Base-by-base conservation (phyloP, 2,329 filamentous ascomycete species). In the Teratosphaeria zuluensis region DNA sequence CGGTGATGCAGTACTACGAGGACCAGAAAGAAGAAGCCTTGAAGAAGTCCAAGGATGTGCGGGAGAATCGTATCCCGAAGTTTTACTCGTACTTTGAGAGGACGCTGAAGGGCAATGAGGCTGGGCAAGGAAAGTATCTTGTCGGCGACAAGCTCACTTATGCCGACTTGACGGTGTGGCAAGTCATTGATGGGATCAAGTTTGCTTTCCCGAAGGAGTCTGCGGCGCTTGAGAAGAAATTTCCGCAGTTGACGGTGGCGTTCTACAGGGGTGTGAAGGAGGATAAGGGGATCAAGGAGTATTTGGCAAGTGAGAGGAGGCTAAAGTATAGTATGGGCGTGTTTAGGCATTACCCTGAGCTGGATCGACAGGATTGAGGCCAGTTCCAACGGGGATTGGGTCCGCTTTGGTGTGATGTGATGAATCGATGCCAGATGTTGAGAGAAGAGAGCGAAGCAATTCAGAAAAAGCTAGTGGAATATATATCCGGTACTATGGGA, bases 151-250 rank as follows among this genome's bases (percentile, higher is more conserved):
- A 75, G 61, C 64, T 92, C 62, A 88, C 84, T 0, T 89, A 87
- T 71, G 89, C 87, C 14, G 89, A 92, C 69, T 76, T 88, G 54
- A 85, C 88, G 1, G 69, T 91, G 0, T 92, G 87, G 77, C 87
- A 90, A 73, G 84, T 86, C 16, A 56, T 80, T 35, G 75, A 77
- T 63, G 77, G 78, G 51, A 73, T 84, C 46, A 76, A 78, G 54
- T 87, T 81, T 72, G 85, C 87, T 14, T 92, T 91, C 65, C 87
- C 86, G 0, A 88, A 85, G 65, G 84, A 87, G 38, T 71, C 87
- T 65, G 73, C 76, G 60, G 78, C 76, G 33, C 72, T 84, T 56
- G 79, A 81, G 70, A 74, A 78, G 53, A 79, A 86, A 51, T 89
- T 84, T 62, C 73, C 77, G 1, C 73, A 77, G 54, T 77, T 91